These are phyloP conservation scores for Barnettozyma salicaria DNA, from an alignment of 805 yeast genomes.

Conservation along the genomic window DNA sequence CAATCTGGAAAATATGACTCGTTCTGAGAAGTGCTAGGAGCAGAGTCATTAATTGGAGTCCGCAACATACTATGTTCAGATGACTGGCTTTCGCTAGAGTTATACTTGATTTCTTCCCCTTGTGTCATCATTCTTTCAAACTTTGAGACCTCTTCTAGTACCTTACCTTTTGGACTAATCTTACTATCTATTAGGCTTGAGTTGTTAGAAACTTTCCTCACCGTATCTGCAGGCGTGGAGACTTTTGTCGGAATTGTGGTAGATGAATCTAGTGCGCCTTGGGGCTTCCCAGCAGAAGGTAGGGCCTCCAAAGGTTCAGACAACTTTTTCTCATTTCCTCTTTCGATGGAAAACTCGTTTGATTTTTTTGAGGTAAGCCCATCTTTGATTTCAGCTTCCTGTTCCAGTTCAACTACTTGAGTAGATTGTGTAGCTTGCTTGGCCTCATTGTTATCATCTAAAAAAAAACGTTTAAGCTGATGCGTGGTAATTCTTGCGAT, in stretches of 20 bases:
- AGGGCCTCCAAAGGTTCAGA: too few relatives aligned
- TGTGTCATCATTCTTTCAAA: constrained; percentile 27
- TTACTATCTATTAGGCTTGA: constrained; percentile 6
- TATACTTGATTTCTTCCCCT: constrained; percentile 10
- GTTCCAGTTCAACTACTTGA: too few relatives aligned
- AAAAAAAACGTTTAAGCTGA: constrained; percentile 70
- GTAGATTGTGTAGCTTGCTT: too few relatives aligned
- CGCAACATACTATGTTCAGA: too few relatives aligned
- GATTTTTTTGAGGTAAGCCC: too few relatives aligned
- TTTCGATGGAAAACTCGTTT: too few relatives aligned
- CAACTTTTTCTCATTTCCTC: too few relatives aligned
- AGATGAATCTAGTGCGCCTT: neutral
- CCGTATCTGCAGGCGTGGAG: too few relatives aligned
- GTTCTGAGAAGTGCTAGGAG: constrained; percentile 2
- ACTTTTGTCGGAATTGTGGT: neutral
- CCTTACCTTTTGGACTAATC: constrained; percentile 23
- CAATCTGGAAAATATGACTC: constrained; percentile 2
- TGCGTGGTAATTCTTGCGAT: constrained; percentile 84
- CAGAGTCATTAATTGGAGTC: constrained; percentile 7
- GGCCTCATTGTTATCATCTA: constrained; percentile 42
- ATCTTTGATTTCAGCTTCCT: constrained; percentile 12
- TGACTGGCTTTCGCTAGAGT: neutral
- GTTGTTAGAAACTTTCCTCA: constrained; percentile 7
- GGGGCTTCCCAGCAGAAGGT: too few relatives aligned
- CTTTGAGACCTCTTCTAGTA: constrained; percentile 26